Evolutionary conservation across 257 asterid species (phyloP).

Genomic region (Paulownia fortunei): DNA sequence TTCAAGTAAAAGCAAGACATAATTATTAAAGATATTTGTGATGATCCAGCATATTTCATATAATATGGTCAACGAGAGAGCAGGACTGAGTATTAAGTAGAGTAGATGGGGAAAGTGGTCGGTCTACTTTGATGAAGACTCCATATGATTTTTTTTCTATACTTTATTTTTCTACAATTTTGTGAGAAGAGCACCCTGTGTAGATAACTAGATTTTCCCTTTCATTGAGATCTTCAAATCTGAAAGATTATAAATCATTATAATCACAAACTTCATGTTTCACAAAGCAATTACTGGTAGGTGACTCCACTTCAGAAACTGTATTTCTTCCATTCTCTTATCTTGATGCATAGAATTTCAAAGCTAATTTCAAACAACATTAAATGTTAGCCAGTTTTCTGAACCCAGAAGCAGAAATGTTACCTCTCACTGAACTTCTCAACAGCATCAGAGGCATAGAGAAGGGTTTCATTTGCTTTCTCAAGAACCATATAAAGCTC

Average conservation of each 20-base stretch:
- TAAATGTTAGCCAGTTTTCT: slow-evolving; percentile 6
- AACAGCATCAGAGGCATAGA: slow-evolving; percentile 87
- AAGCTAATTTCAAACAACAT: neutral
- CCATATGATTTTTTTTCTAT: neutral
- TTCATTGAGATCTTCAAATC: too few species aligned
- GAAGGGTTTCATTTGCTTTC: slow-evolving; percentile 95
- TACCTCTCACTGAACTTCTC: slow-evolving; percentile 97
- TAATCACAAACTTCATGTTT: neutral
- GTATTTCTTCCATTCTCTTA: neutral
- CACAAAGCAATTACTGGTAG: neutral
- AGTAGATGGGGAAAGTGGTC: too few species aligned
- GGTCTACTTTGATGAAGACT: too few species aligned
- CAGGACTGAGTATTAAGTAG: too few species aligned
- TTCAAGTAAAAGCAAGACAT: neutral
- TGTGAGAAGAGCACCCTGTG: too few species aligned
- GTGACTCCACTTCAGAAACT: neutral
- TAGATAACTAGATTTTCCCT: neutral
- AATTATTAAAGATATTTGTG: neutral
- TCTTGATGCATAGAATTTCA: slow-evolving; percentile 12
- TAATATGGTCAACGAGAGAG: too few species aligned
- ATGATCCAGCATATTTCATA: neutral
- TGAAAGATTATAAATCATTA: too few species aligned
- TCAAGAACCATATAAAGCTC: slow-evolving; percentile 97
- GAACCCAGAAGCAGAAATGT: slow-evolving; percentile 10
- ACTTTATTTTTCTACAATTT: neutral